Base-by-base conservation (phyloP, 2,329 filamentous ascomycete genomes). In the Colletotrichum sublineola region DNA sequence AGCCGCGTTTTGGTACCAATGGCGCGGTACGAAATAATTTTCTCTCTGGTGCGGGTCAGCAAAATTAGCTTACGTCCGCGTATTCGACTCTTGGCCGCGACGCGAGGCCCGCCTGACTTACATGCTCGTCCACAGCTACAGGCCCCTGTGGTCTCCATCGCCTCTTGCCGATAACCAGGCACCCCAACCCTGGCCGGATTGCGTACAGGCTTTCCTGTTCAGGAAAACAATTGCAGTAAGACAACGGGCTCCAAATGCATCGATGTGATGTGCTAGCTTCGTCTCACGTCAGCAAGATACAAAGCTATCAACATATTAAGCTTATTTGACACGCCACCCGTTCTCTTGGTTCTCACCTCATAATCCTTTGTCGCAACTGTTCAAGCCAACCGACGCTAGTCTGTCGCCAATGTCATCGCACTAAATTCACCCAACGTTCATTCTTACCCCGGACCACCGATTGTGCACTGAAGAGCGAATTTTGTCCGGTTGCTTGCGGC, bases 311-410 rank as follows among this genome's bases (percentile, higher is more conserved):
- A 38, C 20, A 66, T 60, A 55, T 56, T 52, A 68, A 57, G 57
- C 68, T 71, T 68, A 36, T 62, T 62, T 56, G 15, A 42, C 56
- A 50, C 44, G 68, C 64, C 40, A 3, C 5, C 12, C 8, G 6
- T 57, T 31, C 18, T 52, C 20, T n/a, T 38, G 2, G 1, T 53
- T 15, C 38, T 38, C 56, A 11, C 15, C 29, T 7, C 31, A 48
- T 40, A 2, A 24, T 29, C n/a, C 36, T 44, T 44, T 20, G 2
- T 31, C 12, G 1, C 33, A 29, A 50, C 9, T 40, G n/a, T 31
- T 24, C 7, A 18, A n/a, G 3, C 2, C 55, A 57, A 40, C 14
- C 15, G 18, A 63, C 18, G 14, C 61, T 8, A 29, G 18, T 29
- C 11, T 46, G 14, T 20, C 42, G 33, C 56, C 18, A 40, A 12